phyloP scores from a whole-genome alignment of 306 rosid genomes.

The Lathyrus sativus region DNA sequence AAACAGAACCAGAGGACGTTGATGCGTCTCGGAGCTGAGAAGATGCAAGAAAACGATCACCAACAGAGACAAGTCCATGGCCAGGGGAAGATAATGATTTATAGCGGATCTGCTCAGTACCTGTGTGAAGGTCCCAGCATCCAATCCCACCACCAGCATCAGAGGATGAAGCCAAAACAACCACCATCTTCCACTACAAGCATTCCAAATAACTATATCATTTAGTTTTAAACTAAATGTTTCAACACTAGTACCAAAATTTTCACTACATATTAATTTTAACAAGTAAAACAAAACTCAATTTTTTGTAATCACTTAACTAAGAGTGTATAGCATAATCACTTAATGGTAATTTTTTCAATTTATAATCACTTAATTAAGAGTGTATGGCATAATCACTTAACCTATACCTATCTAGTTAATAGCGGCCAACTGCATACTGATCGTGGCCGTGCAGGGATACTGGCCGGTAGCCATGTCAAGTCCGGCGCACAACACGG shows the following conservation, averaged over 20 bases:
- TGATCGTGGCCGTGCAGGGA: too few relatives aligned
- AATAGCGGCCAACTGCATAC: too few relatives aligned
- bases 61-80: conserved; percentile 75
- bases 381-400: too few relatives aligned
- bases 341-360: too few relatives aligned
- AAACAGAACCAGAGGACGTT: conserved; percentile 53
- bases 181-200: conserved; percentile 47
- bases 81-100: conserved; percentile 67
- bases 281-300: neutral
- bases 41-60: conserved; percentile 66
- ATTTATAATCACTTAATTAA: too few relatives aligned
- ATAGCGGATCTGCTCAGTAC: conserved; percentile 70
- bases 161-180: conserved; percentile 74
- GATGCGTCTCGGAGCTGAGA: conserved; percentile 58
- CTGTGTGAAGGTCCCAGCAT: conserved; percentile 76
- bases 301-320: too few relatives aligned
- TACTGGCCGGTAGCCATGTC: too few relatives aligned
- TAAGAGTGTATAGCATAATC: too few relatives aligned
- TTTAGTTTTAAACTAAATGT: neutral
- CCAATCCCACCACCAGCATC: conserved; percentile 63
- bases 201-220: neutral
- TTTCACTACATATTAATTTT: neutral
- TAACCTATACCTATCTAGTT: too few relatives aligned
- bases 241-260: neutral
- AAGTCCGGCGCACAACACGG: too few relatives aligned